A percentile compares a stretch with the other conserved stretches of the same genome.
Evolutionary conservation across 306 rosid genomes (phyloP).

Genomic region (Cucurbita maxima): DNA sequence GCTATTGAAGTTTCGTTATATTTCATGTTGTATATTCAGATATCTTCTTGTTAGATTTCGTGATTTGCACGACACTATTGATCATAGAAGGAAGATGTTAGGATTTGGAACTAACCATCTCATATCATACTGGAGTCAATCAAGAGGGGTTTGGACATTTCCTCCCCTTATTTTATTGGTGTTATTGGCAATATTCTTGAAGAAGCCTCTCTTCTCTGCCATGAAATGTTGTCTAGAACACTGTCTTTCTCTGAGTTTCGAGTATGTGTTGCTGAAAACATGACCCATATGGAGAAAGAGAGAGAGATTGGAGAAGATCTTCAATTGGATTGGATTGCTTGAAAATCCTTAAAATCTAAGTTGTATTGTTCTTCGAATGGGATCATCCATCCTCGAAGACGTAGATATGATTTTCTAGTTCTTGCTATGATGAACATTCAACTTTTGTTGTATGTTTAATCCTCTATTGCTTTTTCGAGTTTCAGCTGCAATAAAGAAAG

Average conservation of each 20-base stretch:
- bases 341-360: neutral
- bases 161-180: neutral
- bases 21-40: neutral
- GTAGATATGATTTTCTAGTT: too few species aligned
- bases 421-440: neutral
- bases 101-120: neutral
- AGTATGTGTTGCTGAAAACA: neutral
- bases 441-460: neutral
- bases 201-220: neutral
- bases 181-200: neutral
- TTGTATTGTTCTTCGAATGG: too few species aligned
- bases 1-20: neutral
- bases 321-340: neutral
- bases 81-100: neutral
- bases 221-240: neutral
- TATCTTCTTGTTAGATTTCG: neutral
- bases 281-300: neutral
- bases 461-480: neutral
- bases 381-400: too few species aligned
- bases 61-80: neutral
- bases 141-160: neutral
- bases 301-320: neutral
- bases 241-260: neutral
- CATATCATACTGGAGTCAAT: neutral
- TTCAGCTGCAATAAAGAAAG: slow-evolving; percentile 83